These are phyloP conservation scores for Omphalotus olearius DNA, from an alignment of 1,284 basidiomycete species.

Conservation along the genomic window DNA sequence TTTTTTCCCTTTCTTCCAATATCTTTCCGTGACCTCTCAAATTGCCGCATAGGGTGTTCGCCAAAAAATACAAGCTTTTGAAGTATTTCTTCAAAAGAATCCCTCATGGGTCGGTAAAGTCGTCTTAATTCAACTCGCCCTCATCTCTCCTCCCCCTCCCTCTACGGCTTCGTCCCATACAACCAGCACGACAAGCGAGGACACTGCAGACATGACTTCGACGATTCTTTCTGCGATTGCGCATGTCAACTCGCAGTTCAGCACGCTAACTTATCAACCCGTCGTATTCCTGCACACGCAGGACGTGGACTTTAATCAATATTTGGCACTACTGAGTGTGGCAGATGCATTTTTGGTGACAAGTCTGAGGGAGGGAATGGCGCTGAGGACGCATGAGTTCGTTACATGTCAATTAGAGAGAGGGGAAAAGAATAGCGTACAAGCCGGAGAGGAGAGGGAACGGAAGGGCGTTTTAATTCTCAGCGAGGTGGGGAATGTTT, in stretches of 20 bases:
- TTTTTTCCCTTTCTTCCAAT: too few relatives aligned
- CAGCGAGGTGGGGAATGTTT: slow-evolving; percentile 50
- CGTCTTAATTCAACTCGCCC: slow-evolving; percentile 83
- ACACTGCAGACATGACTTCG: slow-evolving; percentile 5
- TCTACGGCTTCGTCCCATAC: slow-evolving; percentile 1
- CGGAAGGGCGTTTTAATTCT: slow-evolving; percentile 68
- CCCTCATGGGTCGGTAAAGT: slow-evolving; percentile 79
- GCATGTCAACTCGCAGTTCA: slow-evolving; percentile 80
- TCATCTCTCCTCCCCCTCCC: slow-evolving; percentile 31
- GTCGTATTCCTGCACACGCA: slow-evolving; percentile 86
- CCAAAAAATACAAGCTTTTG: slow-evolving; percentile 83
- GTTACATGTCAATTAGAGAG: slow-evolving; percentile 74
- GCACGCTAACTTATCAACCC: slow-evolving; percentile 82
- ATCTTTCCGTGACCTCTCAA: not conserved
- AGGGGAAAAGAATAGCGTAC: not conserved
- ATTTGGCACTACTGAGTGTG: slow-evolving; percentile 76
- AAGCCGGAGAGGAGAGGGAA: slow-evolving; percentile 16
- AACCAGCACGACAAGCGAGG: not conserved
- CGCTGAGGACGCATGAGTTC: slow-evolving; percentile 78
- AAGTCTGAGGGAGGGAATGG: slow-evolving; percentile 86
- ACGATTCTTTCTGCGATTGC: slow-evolving; percentile 41
- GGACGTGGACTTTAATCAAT: slow-evolving; percentile 84
- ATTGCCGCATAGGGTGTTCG: slow-evolving; percentile 54
- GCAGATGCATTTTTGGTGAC: slow-evolving; percentile 89
- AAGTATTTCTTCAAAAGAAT: slow-evolving; percentile 75